These are phyloP conservation scores for Persicaria maculosa DNA, from an alignment of 148 eudicot genomes.

Conservation along the genomic window DNA sequence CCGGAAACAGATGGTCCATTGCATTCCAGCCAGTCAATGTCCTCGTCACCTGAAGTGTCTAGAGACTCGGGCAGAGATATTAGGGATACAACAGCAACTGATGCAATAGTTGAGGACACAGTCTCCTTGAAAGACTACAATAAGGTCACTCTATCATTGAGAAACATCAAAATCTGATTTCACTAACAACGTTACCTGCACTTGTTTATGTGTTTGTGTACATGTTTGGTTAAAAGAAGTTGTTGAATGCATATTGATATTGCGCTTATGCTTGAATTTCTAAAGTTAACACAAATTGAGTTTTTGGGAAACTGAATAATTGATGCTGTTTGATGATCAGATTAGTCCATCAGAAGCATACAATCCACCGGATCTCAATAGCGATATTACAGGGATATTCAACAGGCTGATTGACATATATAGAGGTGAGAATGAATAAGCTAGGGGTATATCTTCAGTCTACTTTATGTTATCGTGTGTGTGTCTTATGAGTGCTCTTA, in stretches of 20 bases:
- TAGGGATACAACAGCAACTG: conserved; percentile 18
- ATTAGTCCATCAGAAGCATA: conserved; percentile 37
- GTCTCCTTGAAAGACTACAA: conserved; percentile 21
- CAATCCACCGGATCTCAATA: conserved; percentile 79
- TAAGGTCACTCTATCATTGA: conserved; percentile 19
- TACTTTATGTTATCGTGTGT: neutral
- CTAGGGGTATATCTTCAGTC: neutral
- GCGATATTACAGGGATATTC: conserved; percentile 66
- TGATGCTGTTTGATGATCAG: conserved; percentile 27
- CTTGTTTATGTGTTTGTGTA: neutral
- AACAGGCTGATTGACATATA: conserved; percentile 75
- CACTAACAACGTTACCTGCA: neutral
- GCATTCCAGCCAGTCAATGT: conserved; percentile 25
- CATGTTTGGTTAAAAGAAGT: neutral
- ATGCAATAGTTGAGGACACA: conserved; percentile 20
- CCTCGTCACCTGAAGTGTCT: conserved; percentile 29
- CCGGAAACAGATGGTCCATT: conserved; percentile 22
- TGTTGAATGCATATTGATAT: neutral
- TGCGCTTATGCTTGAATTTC: neutral
- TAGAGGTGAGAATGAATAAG: conserved; percentile 41
- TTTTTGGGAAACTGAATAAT: neutral
- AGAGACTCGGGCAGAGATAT: conserved; percentile 23
- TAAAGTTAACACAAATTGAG: neutral
- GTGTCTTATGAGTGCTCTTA: neutral
- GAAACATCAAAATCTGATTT: neutral